Evolutionary conservation across 2,329 filamentous ascomycete species (phyloP).

Genomic region (Penicillium sp.): DNA sequence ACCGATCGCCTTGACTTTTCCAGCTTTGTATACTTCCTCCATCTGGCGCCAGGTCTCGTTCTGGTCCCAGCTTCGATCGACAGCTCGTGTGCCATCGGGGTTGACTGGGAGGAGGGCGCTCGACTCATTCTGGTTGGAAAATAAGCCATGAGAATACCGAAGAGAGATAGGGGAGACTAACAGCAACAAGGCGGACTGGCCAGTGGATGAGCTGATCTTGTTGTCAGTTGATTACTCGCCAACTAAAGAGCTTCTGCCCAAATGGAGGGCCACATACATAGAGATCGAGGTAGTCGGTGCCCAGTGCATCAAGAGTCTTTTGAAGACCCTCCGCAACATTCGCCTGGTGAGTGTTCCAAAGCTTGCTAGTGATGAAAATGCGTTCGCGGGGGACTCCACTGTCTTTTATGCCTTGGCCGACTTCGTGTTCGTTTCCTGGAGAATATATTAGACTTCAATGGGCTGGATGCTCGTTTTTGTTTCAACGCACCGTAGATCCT

Average conservation of each 20-base stretch:
- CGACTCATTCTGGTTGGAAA: slow-evolving; percentile 9
- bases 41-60: slow-evolving; percentile 24
- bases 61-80: slow-evolving; percentile 31
- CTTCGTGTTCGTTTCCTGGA: slow-evolving; percentile 67
- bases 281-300: slow-evolving; percentile 45
- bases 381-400: slow-evolving; percentile 64
- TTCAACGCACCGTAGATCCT: slow-evolving; percentile 15
- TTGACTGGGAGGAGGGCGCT: slow-evolving; percentile 11
- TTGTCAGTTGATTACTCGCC: not conserved
- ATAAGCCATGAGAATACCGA: not conserved
- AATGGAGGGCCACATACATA: slow-evolving; percentile 26
- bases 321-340: slow-evolving; percentile 59
- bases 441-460: slow-evolving; percentile 2
- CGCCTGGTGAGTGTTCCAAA: slow-evolving; percentile 70
- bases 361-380: slow-evolving; percentile 77
- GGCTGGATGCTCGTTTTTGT: not conserved
- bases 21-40: slow-evolving; percentile 19
- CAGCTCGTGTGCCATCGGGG: slow-evolving; percentile 27
- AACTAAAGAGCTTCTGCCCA: not conserved
- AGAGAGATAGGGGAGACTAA: slow-evolving; percentile 2
- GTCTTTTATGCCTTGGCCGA: slow-evolving; percentile 64
- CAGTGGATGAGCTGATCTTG: slow-evolving; percentile 44
- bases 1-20: slow-evolving; percentile 29
- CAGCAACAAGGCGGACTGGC: slow-evolving; percentile 33
- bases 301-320: slow-evolving; percentile 42